Conservation (phyloP, 2,329 filamentous ascomycete genomes). For the Arthroderma sp. region DNA sequence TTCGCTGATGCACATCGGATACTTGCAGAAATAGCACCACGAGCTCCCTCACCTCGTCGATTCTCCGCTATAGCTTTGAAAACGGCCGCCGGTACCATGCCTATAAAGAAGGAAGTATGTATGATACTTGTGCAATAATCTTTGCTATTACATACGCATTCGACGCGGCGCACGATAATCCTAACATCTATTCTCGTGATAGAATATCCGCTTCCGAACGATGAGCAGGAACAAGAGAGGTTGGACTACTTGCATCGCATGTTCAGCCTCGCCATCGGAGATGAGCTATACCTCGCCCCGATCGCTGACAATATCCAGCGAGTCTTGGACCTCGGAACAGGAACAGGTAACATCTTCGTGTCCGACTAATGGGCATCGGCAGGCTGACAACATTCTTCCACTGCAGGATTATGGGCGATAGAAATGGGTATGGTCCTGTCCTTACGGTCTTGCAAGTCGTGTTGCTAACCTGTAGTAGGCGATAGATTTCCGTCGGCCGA, state of each 20-base stretch:
- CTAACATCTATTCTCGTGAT: neutral
- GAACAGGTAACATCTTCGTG: constrained; percentile 21
- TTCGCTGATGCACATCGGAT: no score
- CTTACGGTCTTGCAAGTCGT: neutral
- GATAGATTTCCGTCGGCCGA: no score
- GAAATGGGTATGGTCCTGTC: no score
- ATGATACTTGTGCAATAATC: neutral
- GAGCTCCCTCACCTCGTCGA: constrained; percentile 8
- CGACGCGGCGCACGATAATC: neutral
- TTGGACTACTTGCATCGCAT: constrained; percentile 25
- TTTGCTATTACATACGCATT: neutral
- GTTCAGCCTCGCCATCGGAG: constrained; percentile 24
- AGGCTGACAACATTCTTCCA: no score
- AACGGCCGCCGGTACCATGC: constrained; percentile 14
- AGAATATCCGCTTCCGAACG: constrained; percentile 28
- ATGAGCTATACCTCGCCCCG: constrained; percentile 27
- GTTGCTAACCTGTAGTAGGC: neutral
- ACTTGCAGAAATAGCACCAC: neutral
- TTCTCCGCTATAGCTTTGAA: constrained; percentile 10
- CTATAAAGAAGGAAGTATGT: constrained; percentile 8
- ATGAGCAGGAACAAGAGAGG: constrained; percentile 23
- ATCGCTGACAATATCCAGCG: constrained; percentile 22
- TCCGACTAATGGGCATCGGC: no score
- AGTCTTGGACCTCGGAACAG: constrained; percentile 40
- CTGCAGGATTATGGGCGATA: no score